Percentiles rank a stretch among this genome's conserved stretches.
Evolutionary conservation across 2,329 filamentous ascomycete species (phyloP).

Genomic region (Raffaelea albimanens): DNA sequence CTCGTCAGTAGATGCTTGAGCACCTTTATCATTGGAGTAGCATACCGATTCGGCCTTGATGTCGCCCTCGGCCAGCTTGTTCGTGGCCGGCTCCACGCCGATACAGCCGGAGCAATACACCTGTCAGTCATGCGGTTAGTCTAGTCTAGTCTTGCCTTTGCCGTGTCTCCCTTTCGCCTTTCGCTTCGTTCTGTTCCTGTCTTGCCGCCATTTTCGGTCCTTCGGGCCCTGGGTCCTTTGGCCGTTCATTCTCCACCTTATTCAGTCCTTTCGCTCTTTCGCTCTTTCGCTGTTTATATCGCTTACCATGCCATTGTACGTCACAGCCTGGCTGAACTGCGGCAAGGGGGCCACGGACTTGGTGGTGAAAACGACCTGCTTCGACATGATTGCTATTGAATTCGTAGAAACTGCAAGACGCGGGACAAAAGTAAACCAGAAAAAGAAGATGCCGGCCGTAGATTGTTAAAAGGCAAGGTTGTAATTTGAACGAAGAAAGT

Average conservation of each 20-base stretch:
- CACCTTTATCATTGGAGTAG: too few species aligned
- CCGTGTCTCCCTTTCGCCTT: too few species aligned
- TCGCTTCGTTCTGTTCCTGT: too few species aligned
- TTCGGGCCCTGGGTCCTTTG: too few species aligned
- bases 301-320: conserved; percentile 51
- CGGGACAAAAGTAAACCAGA: too few species aligned
- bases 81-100: conserved; percentile 45
- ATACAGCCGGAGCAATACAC: conserved; percentile 63
- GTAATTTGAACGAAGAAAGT: too few species aligned
- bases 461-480: too few species aligned
- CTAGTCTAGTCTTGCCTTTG: background rate
- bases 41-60: conserved; percentile 42
- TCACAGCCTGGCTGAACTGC: conserved; percentile 50
- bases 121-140: background rate
- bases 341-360: conserved; percentile 42
- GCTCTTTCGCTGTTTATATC: too few species aligned
- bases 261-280: background rate
- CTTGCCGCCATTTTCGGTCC: too few species aligned
- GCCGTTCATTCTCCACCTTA: background rate
- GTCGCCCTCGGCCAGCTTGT: conserved; percentile 44
- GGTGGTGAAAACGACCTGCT: conserved; percentile 28
- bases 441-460: too few species aligned
- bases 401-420: too few species aligned
- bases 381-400: background rate
- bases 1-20: background rate